phyloP scores from a whole-genome alignment of 2,329 filamentous ascomycete species.

The Fusarium sp. region DNA sequence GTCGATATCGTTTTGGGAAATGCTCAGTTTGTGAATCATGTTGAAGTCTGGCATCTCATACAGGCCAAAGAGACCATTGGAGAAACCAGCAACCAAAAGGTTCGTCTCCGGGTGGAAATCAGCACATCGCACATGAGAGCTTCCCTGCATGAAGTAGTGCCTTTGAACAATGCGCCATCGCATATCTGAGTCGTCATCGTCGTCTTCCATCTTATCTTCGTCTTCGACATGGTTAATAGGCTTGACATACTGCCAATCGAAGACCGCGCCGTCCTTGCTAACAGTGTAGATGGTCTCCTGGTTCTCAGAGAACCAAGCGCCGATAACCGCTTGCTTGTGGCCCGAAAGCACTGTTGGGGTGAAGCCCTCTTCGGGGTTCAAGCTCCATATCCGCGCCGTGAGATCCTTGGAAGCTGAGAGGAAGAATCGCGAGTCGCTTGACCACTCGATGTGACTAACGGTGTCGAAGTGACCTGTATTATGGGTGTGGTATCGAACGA shows the following conservation, averaged over 20 bases:
- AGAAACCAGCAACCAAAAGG: conserved; percentile 96
- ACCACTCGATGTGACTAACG: conserved; percentile 92
- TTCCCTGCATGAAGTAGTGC: conserved; percentile 94
- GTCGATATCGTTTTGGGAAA: conserved; percentile 97
- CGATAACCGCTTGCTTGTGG: conserved; percentile 88
- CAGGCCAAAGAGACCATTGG: conserved; percentile 90
- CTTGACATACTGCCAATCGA: conserved; percentile 88
- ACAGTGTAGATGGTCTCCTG: conserved; percentile 97
- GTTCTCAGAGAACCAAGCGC: conserved; percentile 96
- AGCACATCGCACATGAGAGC: conserved; percentile 88
- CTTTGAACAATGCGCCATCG: conserved; percentile 92
- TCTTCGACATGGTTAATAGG: conserved; percentile 66
- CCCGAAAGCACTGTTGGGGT: conserved; percentile 89
- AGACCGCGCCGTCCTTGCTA: conserved; percentile 96
- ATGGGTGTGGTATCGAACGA: conserved; percentile 87
- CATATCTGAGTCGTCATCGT: conserved; percentile 72
- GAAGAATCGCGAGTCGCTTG: conserved; percentile 94
- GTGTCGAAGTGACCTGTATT: conserved; percentile 90
- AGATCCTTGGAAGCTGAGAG: conserved; percentile 91
- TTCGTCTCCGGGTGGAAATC: conserved; percentile 88
- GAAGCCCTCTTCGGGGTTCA: conserved; percentile 88
- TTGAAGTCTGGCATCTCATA: conserved; percentile 98
- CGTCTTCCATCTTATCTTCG: conserved; percentile 70
- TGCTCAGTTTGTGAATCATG: conserved; percentile 90
- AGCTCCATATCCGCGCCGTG: conserved; percentile 94